Evolutionary conservation across 208 protist species (phyloP).

Genomic region (Acanthamoeba sp.): DNA sequence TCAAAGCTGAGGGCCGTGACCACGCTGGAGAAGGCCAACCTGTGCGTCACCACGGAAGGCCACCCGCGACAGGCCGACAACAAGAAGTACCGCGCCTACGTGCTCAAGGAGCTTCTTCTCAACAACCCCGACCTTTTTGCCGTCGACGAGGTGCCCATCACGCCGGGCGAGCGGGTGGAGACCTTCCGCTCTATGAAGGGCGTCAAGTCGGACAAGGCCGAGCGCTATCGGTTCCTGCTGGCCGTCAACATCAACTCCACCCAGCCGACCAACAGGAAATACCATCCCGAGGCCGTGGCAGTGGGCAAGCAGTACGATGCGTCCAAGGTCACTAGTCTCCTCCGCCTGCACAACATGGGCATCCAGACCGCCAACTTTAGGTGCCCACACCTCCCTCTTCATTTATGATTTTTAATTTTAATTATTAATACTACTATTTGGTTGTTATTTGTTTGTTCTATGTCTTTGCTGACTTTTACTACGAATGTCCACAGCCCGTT

Average conservation of each 20-base stretch:
- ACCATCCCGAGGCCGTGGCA: conserved; percentile 17
- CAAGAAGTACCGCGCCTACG: conserved; percentile 64
- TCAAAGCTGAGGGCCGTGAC: background rate
- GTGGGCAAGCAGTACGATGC: conserved; percentile 62
- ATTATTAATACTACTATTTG: too few relatives aligned
- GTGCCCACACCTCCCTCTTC: background rate
- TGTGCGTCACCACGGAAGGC: conserved; percentile 29
- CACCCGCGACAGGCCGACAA: conserved; percentile 68
- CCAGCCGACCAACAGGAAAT: conserved; percentile 48
- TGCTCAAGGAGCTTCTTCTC: conserved; percentile 54
- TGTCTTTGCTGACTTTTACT: background rate
- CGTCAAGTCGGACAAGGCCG: conserved; percentile 26
- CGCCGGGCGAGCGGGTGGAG: conserved; percentile 26
- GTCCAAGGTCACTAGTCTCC: background rate
- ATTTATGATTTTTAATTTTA: too few relatives aligned
- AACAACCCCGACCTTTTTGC: conserved; percentile 48
- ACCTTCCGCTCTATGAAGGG: conserved; percentile 55
- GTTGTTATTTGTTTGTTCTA: too few relatives aligned
- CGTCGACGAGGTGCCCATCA: conserved; percentile 54
- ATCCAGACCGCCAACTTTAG: conserved; percentile 17
- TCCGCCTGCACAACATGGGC: conserved; percentile 43
- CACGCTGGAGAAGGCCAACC: conserved; percentile 52
- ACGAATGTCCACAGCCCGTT: background rate
- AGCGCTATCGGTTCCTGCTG: conserved; percentile 66
- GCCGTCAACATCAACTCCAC: conserved; percentile 53